A percentile compares a stretch with the other conserved stretches of the same genome.
Evolutionary conservation across 2,329 filamentous ascomycete species (phyloP).

Genomic region (Colletotrichum sp.): DNA sequence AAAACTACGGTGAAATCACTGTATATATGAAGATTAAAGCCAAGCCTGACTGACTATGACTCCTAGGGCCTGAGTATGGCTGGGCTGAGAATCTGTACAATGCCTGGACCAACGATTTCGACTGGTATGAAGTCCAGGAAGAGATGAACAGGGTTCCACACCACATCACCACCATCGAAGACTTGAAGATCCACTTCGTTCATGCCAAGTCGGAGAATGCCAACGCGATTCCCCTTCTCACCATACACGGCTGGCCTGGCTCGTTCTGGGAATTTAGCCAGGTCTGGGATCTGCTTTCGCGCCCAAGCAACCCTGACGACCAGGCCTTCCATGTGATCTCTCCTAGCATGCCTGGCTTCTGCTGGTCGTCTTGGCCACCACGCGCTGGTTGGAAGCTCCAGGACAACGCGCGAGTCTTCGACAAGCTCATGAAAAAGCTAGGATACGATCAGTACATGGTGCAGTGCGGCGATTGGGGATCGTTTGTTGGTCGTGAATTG

Average conservation of each 20-base stretch:
- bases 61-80: not conserved
- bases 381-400: slow-evolving; percentile 35
- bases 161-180: slow-evolving; percentile 23
- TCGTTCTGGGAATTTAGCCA: slow-evolving; percentile 48
- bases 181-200: slow-evolving; percentile 29
- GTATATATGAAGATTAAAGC: accelerated
- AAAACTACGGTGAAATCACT: not conserved
- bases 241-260: slow-evolving; percentile 50
- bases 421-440: slow-evolving; percentile 42
- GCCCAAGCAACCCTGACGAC: slow-evolving; percentile 18
- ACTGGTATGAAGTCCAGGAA: slow-evolving; percentile 21
- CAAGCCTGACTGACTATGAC: not conserved
- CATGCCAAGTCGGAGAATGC: slow-evolving; percentile 21
- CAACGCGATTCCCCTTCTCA: slow-evolving; percentile 41
- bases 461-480: slow-evolving; percentile 45
- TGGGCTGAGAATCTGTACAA: slow-evolving; percentile 20
- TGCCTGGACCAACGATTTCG: slow-evolving; percentile 10
- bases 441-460: slow-evolving; percentile 42
- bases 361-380: slow-evolving; percentile 35
- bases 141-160: slow-evolving; percentile 17
- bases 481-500: slow-evolving; percentile 43
- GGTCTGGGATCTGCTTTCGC: slow-evolving; percentile 37
- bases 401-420: slow-evolving; percentile 40
- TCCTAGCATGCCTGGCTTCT: slow-evolving; percentile 43
- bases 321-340: slow-evolving; percentile 40